These are phyloP conservation scores for Fusarium protoensiforme DNA, from an alignment of 2,329 filamentous ascomycete genomes.

Conservation along the genomic window DNA sequence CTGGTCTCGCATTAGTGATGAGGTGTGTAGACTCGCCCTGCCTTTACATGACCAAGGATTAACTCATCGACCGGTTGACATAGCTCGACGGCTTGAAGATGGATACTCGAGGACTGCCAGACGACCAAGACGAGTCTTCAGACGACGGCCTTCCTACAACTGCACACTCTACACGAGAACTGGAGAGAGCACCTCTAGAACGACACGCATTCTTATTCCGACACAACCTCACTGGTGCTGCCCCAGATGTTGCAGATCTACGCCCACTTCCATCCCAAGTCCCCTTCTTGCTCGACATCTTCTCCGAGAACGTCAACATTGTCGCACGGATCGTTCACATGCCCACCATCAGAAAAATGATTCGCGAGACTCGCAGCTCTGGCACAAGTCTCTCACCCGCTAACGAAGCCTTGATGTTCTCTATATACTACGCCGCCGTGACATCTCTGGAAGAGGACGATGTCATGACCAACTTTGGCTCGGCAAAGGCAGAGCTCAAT, in stretches of 20 bases:
- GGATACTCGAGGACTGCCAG: slow-evolving; percentile 48
- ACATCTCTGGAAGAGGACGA: slow-evolving; percentile 69
- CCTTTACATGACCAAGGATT: not conserved
- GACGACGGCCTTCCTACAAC: slow-evolving; percentile 48
- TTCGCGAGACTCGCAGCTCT: slow-evolving; percentile 49
- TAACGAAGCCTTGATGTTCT: slow-evolving; percentile 65
- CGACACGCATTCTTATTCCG: slow-evolving; percentile 64
- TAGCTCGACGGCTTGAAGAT: slow-evolving; percentile 59
- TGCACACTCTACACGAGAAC: slow-evolving; percentile 51
- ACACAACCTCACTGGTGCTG: slow-evolving; percentile 51
- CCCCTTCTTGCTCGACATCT: slow-evolving; percentile 63
- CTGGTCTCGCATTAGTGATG: slow-evolving; percentile 67
- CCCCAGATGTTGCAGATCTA: slow-evolving; percentile 51
- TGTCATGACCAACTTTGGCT: slow-evolving; percentile 61
- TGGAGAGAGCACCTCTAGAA: slow-evolving; percentile 55
- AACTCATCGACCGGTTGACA: not conserved
- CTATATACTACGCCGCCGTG: slow-evolving; percentile 67
- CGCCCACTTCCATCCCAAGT: slow-evolving; percentile 66
- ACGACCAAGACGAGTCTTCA: slow-evolving; percentile 49
- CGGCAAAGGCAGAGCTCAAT: slow-evolving; percentile 57
- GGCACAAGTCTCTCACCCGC: slow-evolving; percentile 50
- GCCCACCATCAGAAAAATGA: slow-evolving; percentile 50
- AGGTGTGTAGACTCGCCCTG: slow-evolving; percentile 50
- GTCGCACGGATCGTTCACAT: slow-evolving; percentile 58
- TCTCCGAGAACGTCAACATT: slow-evolving; percentile 62